Evolutionary conservation across 164 flowering plant genomes (phyloP), one percentile per base, ranked within the genome.

Genomic region (Stephania yunnanensis): DNA sequence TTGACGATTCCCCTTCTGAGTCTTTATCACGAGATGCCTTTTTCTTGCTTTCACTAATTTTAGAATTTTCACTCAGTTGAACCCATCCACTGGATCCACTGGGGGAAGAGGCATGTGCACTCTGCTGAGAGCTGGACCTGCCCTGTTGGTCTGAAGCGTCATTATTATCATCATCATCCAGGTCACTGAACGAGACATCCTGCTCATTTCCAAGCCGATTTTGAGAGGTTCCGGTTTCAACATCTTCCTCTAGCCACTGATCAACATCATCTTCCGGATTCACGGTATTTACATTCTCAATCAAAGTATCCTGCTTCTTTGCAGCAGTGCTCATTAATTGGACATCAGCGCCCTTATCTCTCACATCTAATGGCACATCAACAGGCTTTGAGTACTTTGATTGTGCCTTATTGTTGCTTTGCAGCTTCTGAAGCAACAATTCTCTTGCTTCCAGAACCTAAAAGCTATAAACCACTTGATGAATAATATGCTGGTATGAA

Each of bases 101-200:
- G 0, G 83, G 79, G 58, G 86, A 81, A 46, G 84, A 81, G 69
- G 10, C 76, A 29, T 71, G 69, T 4, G 9, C 64, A 46, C 64
- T 67, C 55, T 75, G 70, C 66, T 25, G 29, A 17, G 58, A 75
- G 70, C 74, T 82, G 9, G 52, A 31, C 31, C 71, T 63, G 4
- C 79, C 73, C 45, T 48, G 63, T 76, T 77, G 81, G 31, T 48
- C 20, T n/a, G 85, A 75, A 22, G 50, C 73, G 73, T 84, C 82
- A 71, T 66, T 80, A n/a, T 85, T 86, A 67, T 85, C 86, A 55
- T 77, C 80, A 72, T 74, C 87, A 81, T 87, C 91, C 30, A 87
- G 79, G 82, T 87, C 94, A 72, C 91, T 87, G 81, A 90, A 88
- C 1, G 94, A 88, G 71, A 87, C 80, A 77, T 86, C 93, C 36